Evolutionary conservation across 345 rosid genomes (phyloP).

Genomic region (Cochlearia excelsa): DNA sequence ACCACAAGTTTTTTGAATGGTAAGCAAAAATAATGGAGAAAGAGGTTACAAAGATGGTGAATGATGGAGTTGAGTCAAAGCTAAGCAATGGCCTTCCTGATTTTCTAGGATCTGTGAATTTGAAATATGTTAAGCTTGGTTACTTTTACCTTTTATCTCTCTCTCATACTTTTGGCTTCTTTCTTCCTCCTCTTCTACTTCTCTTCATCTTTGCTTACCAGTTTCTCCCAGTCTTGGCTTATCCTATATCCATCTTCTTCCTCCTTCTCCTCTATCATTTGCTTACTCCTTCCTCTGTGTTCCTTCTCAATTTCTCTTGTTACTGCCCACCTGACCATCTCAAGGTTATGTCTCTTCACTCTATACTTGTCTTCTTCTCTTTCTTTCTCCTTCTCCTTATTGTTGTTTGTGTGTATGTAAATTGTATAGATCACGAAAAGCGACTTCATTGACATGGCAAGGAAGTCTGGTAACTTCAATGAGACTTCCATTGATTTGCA

Average conservation of each 20-base stretch:
- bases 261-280: slow-evolving; percentile 40
- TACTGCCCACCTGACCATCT: slow-evolving; percentile 60
- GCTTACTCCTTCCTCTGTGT: slow-evolving; percentile 44
- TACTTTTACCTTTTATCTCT: slow-evolving; percentile 55
- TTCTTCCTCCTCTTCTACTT: slow-evolving; percentile 38
- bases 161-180: slow-evolving; percentile 29
- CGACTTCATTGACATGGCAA: slow-evolving; percentile 51
- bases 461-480: slow-evolving; percentile 54
- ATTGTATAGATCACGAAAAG: slow-evolving; percentile 51
- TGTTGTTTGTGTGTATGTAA: slow-evolving; percentile 11
- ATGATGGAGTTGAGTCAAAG: slow-evolving; percentile 45
- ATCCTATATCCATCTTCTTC: slow-evolving; percentile 34
- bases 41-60: slow-evolving; percentile 52
- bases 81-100: slow-evolving; percentile 48
- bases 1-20: slow-evolving; percentile 20
- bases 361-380: background rate
- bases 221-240: slow-evolving; percentile 34
- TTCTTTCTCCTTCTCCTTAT: slow-evolving; percentile 12
- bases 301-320: slow-evolving; percentile 61
- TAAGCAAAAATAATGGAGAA: slow-evolving; percentile 32
- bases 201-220: slow-evolving; percentile 34
- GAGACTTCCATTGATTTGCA: slow-evolving; percentile 55
- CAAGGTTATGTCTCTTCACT: slow-evolving; percentile 46
- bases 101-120: slow-evolving; percentile 49
- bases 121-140: slow-evolving; percentile 62